Evolutionary conservation across 2,329 filamentous ascomycete genomes (phyloP).

Genomic region (Xylaria sp.): DNA sequence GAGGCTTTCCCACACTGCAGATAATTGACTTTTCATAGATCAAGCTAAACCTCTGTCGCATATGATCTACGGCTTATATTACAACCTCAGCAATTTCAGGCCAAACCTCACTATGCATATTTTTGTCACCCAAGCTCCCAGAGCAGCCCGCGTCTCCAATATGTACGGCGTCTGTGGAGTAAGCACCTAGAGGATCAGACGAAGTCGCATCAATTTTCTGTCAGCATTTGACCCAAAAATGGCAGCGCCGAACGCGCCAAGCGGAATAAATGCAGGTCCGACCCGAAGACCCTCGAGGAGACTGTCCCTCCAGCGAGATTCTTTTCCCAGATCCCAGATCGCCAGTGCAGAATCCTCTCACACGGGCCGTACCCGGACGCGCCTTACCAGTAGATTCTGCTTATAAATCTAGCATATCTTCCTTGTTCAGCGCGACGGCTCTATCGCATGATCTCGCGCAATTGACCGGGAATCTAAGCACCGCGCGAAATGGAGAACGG

Average conservation of each 20-base stretch:
- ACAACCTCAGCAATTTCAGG: not conserved
- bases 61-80: not conserved
- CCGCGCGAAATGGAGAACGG: conserved; percentile 16
- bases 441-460: not conserved
- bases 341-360: not conserved
- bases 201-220: not conserved
- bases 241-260: conserved; percentile 15
- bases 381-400: not conserved
- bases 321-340: not conserved
- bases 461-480: not conserved
- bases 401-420: not conserved
- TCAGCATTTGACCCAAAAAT: conserved; percentile 1
- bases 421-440: not conserved
- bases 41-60: not conserved
- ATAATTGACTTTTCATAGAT: not conserved
- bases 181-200: not conserved
- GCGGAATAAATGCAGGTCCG: conserved; percentile 4
- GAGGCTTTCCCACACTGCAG: not conserved
- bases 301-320: not conserved
- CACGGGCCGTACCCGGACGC: not conserved
- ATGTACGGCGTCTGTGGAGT: not conserved
- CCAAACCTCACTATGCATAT: not conserved
- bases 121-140: not conserved
- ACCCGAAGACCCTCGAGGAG: not conserved
- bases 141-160: not conserved